Base-by-base conservation (phyloP, 2,329 filamentous ascomycete species). In the Cordyceps pruinosa region DNA sequence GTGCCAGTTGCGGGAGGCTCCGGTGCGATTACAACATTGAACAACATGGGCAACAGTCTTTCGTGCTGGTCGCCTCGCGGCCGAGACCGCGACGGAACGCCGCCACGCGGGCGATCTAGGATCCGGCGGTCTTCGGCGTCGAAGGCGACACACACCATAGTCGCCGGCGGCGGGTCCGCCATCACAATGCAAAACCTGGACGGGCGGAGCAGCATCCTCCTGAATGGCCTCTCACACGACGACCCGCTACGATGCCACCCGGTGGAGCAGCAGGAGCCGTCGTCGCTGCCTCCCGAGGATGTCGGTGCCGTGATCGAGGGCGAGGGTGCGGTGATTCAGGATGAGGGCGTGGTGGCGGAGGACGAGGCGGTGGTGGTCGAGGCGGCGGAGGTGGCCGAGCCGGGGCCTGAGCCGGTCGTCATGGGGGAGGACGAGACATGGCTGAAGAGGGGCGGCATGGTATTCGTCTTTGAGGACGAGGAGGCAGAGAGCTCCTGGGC, bases 231-330 rank as follows among this genome's bases (percentile, higher is more conserved):
- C 23, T n/a, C 10, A 7, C 53, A 56, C 35, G 45, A 32, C 19
- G 45, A 56, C 21, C 53, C 53, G 26, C 35, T 56, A 6, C 44
- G 53, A 6, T 23, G 45, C 45, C 12, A 56, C 53, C 53, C 53
- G 23, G 19, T 42, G 25, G 12, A 41, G 15, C 19, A 7, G 19
- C 21, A 6, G 21, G 12, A 4, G 21, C 30, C 30, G 30, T 13
- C 39, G 21, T 6, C 3, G 39, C 21, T 21, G 37, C 37, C 17
- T 17, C n/a, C n/a, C n/a, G 8, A n/a, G n/a, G n/a, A n/a, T n/a
- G n/a, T n/a, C n/a, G n/a, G n/a, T n/a, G n/a, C n/a, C n/a, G n/a
- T n/a, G n/a, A n/a, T n/a, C n/a, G n/a, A n/a, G n/a, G n/a, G n/a
- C n/a, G n/a, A n/a, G n/a, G n/a, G n/a, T n/a, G n/a, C n/a, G n/a